Evolutionary conservation across 1,284 basidiomycete species (phyloP).

Genomic region (Microbotryomycetes sp.): DNA sequence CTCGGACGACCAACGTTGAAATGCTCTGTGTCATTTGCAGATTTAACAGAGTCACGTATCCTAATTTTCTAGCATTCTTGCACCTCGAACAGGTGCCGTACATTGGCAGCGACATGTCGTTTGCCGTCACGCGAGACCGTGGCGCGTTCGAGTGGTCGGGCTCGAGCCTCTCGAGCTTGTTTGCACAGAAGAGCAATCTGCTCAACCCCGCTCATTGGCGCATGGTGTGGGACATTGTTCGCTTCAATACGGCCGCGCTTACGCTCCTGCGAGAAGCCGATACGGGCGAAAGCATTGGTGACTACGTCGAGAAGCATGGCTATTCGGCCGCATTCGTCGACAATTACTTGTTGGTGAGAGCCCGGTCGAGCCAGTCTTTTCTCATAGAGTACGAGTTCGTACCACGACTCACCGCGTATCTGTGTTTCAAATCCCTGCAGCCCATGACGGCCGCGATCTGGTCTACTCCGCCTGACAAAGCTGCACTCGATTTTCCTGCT

Average conservation of each 20-base stretch:
- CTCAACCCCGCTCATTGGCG: slow-evolving; percentile 65
- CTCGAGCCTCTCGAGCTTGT: slow-evolving; percentile 55
- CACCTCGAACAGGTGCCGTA: slow-evolving; percentile 52
- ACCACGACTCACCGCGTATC: not conserved
- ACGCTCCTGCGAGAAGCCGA: slow-evolving; percentile 38
- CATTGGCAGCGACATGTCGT: slow-evolving; percentile 66
- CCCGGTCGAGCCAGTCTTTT: too few relatives aligned
- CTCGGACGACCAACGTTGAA: not conserved
- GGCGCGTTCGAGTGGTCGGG: slow-evolving; percentile 71
- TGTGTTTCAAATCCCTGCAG: slow-evolving; percentile 42
- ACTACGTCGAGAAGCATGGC: slow-evolving; percentile 60
- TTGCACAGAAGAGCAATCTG: slow-evolving; percentile 59
- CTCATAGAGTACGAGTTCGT: too few relatives aligned
- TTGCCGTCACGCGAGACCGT: slow-evolving; percentile 62
- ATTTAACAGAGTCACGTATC: slow-evolving; percentile 70
- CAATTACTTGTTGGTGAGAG: slow-evolving; percentile 68
- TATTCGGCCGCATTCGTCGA: slow-evolving; percentile 65
- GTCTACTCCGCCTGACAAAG: slow-evolving; percentile 69
- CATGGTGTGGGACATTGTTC: slow-evolving; percentile 66
- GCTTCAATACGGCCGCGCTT: slow-evolving; percentile 65
- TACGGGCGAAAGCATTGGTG: slow-evolving; percentile 52
- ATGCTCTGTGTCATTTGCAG: slow-evolving; percentile 50
- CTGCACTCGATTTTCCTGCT: slow-evolving; percentile 64
- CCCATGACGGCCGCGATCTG: slow-evolving; percentile 76
- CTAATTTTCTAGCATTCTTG: slow-evolving; percentile 71